These are phyloP conservation scores for Harrya chromipes DNA, from an alignment of 768 basidiomycete species.

Conservation along the genomic window DNA sequence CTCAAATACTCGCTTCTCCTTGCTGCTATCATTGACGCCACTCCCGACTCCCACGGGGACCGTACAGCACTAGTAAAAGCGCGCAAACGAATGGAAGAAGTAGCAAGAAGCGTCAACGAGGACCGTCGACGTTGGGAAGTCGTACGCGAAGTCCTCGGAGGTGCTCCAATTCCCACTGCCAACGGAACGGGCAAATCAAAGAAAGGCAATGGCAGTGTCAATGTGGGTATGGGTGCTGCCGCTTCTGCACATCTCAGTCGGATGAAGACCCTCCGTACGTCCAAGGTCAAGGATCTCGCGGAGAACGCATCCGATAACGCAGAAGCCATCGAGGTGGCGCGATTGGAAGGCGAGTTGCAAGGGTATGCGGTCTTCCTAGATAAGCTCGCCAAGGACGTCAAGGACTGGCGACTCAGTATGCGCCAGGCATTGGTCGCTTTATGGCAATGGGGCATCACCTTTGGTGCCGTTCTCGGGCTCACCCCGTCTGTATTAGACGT, in stretches of 20 bases:
- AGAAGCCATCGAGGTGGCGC: slow-evolving; percentile 51
- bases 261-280: slow-evolving; percentile 51
- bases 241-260: slow-evolving; percentile 57
- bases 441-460: slow-evolving; percentile 59
- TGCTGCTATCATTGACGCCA: slow-evolving; percentile 69
- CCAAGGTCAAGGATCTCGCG: slow-evolving; percentile 31
- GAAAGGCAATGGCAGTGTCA: slow-evolving; percentile 39
- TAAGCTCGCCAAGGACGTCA: slow-evolving; percentile 56
- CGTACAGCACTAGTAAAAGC: slow-evolving; percentile 36
- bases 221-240: slow-evolving; percentile 43
- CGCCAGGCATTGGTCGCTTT: slow-evolving; percentile 48
- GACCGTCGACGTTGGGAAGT: slow-evolving; percentile 73
- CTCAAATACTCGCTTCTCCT: slow-evolving; percentile 93
- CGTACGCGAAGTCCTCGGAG: slow-evolving; percentile 66
- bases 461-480: slow-evolving; percentile 67
- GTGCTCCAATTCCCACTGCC: slow-evolving; percentile 33
- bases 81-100: slow-evolving; percentile 57
- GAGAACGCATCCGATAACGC: slow-evolving; percentile 33
- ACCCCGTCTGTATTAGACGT: slow-evolving; percentile 26
- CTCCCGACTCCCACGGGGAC: slow-evolving; percentile 66
- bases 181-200: slow-evolving; percentile 39
- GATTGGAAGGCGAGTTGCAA: slow-evolving; percentile 55
- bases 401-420: slow-evolving; percentile 60
- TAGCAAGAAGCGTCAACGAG: slow-evolving; percentile 77
- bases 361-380: slow-evolving; percentile 55